These are phyloP conservation scores for Exophiala viscosa DNA, from an alignment of 2,329 filamentous ascomycete genomes.

Conservation along the genomic window DNA sequence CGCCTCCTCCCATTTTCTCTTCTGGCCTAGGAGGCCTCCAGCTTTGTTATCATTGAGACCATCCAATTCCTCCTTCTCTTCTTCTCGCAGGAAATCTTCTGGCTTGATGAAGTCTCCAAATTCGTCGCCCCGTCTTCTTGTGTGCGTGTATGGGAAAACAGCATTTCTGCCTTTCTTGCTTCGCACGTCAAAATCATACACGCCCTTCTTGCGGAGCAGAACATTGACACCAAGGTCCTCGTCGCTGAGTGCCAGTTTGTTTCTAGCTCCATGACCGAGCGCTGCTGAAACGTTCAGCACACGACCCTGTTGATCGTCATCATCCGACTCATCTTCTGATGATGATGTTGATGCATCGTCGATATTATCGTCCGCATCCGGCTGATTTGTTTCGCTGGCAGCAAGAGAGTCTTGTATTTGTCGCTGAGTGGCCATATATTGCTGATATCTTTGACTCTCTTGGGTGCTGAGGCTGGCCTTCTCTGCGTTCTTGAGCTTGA, in stretches of 20 bases:
- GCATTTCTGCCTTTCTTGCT: constrained; percentile 89
- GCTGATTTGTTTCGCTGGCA: constrained; percentile 50
- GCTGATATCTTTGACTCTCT: constrained; percentile 79
- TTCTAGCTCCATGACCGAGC: constrained; percentile 75
- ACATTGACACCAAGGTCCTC: constrained; percentile 91
- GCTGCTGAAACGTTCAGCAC: constrained; percentile 84
- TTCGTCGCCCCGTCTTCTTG: constrained; percentile 76
- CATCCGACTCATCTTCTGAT: constrained; percentile 83
- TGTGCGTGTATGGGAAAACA: constrained; percentile 82
- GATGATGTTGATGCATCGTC: constrained; percentile 83
- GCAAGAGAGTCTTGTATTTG: constrained; percentile 81
- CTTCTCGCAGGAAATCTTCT: constrained; percentile 88
- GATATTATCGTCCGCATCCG: constrained; percentile 64
- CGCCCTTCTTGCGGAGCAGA: constrained; percentile 77
- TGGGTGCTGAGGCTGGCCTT: constrained; percentile 67
- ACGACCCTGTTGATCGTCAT: constrained; percentile 84
- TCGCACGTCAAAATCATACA: constrained; percentile 90
- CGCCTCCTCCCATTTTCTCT: constrained; percentile 86
- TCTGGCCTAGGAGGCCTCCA: constrained; percentile 74
- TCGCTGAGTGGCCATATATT: constrained; percentile 83
- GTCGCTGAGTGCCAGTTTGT: constrained; percentile 81
- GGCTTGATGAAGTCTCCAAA: constrained; percentile 92
- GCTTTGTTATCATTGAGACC: constrained; percentile 50
- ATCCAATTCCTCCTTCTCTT: constrained; percentile 78
- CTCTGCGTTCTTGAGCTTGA: constrained; percentile 60